Base-by-base conservation (phyloP, 176 grass and related monocot species). In the Canna indica region DNA sequence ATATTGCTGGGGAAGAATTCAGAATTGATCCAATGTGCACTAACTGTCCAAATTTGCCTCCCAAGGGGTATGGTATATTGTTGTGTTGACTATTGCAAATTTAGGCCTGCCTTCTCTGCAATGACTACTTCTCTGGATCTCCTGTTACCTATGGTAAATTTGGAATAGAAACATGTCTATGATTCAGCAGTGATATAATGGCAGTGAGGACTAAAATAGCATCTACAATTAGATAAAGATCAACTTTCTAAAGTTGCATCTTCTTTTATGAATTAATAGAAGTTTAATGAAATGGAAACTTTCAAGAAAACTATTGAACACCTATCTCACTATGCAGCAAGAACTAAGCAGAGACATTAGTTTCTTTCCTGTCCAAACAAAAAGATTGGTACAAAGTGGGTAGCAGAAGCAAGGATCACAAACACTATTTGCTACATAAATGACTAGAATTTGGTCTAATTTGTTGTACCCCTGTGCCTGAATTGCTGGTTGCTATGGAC, bases 41-140 rank as follows among this genome's bases (percentile, higher is more conserved):
- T 5, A 97, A 97, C 45, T 97, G 94, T 44, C 94, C 94, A 62
- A 75, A 90, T 83, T 81, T 97, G 36, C 79, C 81, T 81, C 94
- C 94, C 56, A 80, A 83, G 58, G 94, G 88, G 94, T 97, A 70
- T 75, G 77, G 70, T 44, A 29, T 35, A 71, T 60, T 9, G 69
- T 12, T 50, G 76, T 35, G 48, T 78, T 45, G 41, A 67, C 46
- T 61, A 70, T 18, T 76, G 58, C 34, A 27, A 75, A 56, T 7
- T 69, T 27, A 33, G 31, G 11, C n/a, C 36, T 26, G 57, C 53
- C 33, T 50, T 71, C 2, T 34, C 56, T 31, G 41, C 32, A 16
- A 1, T 68, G 50, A 38, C 32, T 11, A 4, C 33, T 33, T n/a
- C 15, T 34, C 14, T 33, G 32, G 4, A 2, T 33, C 32, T 13